Conservation (phyloP, 2,329 filamentous ascomycete species). For the Fusarium continuum region DNA sequence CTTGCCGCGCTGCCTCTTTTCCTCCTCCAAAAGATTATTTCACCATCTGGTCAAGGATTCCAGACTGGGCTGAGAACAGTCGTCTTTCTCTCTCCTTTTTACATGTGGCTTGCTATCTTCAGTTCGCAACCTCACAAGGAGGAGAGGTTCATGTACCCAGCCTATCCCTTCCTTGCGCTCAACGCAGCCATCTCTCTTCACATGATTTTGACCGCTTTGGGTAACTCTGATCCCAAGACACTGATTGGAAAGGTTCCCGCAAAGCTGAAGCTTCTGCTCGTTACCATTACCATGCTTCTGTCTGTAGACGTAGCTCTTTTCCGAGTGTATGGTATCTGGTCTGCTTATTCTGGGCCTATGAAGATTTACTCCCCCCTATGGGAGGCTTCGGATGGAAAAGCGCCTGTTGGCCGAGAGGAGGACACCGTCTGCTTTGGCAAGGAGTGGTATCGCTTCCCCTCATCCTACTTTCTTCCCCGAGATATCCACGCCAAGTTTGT, state of each 20-base stretch:
- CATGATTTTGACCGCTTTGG: conserved; percentile 78
- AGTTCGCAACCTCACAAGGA: conserved; percentile 95
- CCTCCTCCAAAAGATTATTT: conserved; percentile 73
- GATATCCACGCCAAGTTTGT: conserved; percentile 88
- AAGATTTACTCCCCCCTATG: conserved; percentile 75
- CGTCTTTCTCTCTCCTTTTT: conserved; percentile 85
- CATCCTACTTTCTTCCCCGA: conserved; percentile 88
- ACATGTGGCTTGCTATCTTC: conserved; percentile 93
- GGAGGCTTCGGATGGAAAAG: conserved; percentile 56
- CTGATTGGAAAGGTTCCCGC: conserved; percentile 77
- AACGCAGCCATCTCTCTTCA: conserved; percentile 89
- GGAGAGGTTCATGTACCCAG: conserved; percentile 98
- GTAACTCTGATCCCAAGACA: conserved; percentile 72
- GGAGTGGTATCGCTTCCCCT: conserved; percentile 98
- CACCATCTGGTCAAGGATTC: conserved; percentile 68
- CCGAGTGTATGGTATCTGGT: conserved; percentile 79
- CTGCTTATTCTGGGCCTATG: conserved; percentile 84
- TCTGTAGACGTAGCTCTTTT: conserved; percentile 73
- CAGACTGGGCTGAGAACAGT: conserved; percentile 78
- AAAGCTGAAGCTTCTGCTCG: conserved; percentile 74
- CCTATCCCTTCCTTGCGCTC: conserved; percentile 87
- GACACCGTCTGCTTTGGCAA: conserved; percentile 89
- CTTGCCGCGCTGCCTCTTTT: conserved; percentile 79
- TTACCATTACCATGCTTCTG: conserved; percentile 68
- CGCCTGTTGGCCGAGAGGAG: conserved; percentile 64